Percentiles rank a stretch among this genome's conserved stretches.
Evolutionary conservation across 257 asterid species (phyloP).

Genomic region (Solanum medicagineum): DNA sequence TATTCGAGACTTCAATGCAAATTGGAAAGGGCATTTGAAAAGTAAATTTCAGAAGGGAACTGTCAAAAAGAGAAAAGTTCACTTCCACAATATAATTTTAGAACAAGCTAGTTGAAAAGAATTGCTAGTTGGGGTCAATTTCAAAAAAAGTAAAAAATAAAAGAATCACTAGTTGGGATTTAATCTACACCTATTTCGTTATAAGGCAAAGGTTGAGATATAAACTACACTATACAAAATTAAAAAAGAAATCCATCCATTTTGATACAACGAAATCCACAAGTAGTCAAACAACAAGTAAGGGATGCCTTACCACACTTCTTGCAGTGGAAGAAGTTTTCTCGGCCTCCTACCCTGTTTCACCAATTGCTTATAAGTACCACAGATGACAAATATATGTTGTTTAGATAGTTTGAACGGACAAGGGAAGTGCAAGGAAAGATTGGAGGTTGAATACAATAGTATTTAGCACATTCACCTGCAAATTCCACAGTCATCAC

Average conservation of each 20-base stretch:
- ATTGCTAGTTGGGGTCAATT: neutral
- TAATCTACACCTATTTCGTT: neutral
- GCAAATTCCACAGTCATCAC: conserved; percentile 90
- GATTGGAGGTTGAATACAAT: neutral
- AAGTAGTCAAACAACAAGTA: neutral
- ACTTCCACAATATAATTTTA: neutral
- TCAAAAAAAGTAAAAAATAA: neutral
- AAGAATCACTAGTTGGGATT: neutral
- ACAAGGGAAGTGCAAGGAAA: neutral
- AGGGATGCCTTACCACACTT: conserved; percentile 61
- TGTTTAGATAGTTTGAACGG: neutral
- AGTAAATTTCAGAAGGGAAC: neutral
- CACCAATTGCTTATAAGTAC: conserved; percentile 6
- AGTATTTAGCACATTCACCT: conserved; percentile 36
- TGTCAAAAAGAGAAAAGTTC: neutral
- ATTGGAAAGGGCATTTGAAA: neutral
- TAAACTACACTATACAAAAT: neutral
- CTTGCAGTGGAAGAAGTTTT: conserved; percentile 72
- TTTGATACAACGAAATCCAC: neutral
- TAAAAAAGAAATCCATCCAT: neutral
- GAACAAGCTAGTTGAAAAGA: neutral
- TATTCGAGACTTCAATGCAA: neutral
- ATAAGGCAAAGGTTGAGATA: neutral
- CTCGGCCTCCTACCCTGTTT: conserved; percentile 88
- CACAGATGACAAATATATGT: neutral